phyloP scores from a whole-genome alignment of 2,329 filamentous ascomycete genomes.

The Scortechinia acanthostroma region DNA sequence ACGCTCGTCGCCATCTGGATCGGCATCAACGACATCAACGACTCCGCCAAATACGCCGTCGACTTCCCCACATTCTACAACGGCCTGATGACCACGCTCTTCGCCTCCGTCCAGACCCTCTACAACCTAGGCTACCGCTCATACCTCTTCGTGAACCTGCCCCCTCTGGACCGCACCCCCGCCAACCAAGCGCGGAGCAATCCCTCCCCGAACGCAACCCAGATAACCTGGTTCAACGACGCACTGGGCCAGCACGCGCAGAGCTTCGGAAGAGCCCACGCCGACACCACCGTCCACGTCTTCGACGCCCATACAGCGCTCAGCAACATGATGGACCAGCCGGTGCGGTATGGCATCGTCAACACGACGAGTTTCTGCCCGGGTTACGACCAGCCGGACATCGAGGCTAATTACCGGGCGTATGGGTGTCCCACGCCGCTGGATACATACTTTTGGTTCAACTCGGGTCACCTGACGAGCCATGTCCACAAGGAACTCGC shows the following conservation, averaged over 20 bases:
- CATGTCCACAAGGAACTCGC: too few species aligned
- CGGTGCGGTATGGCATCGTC: constrained; percentile 13
- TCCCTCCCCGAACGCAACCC: constrained; percentile 32
- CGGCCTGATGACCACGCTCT: constrained; percentile 26
- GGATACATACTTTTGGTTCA: too few species aligned
- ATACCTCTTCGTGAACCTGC: constrained; percentile 40
- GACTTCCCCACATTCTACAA: constrained; percentile 35
- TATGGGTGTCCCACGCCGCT: constrained; percentile 17
- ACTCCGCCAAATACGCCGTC: constrained; percentile 31
- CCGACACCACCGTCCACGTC: constrained; percentile 11
- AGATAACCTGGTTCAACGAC: constrained; percentile 33
- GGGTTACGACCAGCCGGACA: constrained; percentile 12
- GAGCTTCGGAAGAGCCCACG: constrained; percentile 16
- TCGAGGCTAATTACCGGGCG: constrained; percentile 9
- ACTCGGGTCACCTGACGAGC: too few species aligned
- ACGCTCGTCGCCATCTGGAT: constrained; percentile 43
- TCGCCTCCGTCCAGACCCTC: constrained; percentile 27
- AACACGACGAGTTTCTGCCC: constrained; percentile 16
- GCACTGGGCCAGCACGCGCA: constrained; percentile 14
- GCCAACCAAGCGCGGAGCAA: constrained; percentile 19
- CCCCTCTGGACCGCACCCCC: constrained; percentile 35
- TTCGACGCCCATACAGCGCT: constrained; percentile 21
- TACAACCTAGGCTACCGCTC: constrained; percentile 31
- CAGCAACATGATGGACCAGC: constrained; percentile 16
- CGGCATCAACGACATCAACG: constrained; percentile 47